These are phyloP conservation scores for Arthrobotrys entomopaga DNA, from an alignment of 2,329 filamentous ascomycete genomes.

Conservation along the genomic window DNA sequence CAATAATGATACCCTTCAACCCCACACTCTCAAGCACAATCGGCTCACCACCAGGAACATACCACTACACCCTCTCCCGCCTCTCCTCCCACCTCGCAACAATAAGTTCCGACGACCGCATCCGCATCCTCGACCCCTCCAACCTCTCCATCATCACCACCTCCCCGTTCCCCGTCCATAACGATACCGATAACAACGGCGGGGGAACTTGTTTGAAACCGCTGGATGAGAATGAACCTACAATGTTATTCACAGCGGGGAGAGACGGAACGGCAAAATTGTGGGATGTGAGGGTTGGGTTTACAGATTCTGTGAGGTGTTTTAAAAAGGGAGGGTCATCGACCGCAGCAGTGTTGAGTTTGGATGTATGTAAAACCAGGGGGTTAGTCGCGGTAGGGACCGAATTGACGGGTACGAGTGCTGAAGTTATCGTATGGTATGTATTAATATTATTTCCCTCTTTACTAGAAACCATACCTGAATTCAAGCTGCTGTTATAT, in stretches of 20 bases:
- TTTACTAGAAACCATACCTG: no score
- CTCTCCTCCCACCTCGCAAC: constrained; percentile 68
- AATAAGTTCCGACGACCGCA: constrained; percentile 76
- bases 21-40: constrained; percentile 63
- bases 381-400: constrained; percentile 77
- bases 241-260: constrained; percentile 74
- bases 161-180: constrained; percentile 66
- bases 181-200: constrained; percentile 69
- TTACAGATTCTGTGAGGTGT: constrained; percentile 64
- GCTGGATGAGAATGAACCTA: constrained; percentile 66
- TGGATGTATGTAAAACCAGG: constrained; percentile 70
- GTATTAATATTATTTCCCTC: constrained; percentile 2
- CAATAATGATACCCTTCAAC: constrained; percentile 38
- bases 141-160: constrained; percentile 67
- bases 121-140: constrained; percentile 72
- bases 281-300: constrained; percentile 71
- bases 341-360: constrained; percentile 70
- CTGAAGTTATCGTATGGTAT: constrained; percentile 72
- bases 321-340: constrained; percentile 61
- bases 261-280: constrained; percentile 75
- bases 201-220: constrained; percentile 73
- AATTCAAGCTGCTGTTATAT: no score
- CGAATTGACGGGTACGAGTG: constrained; percentile 73
- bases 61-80: constrained; percentile 71
- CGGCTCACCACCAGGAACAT: constrained; percentile 64